Conservation (phyloP, 2,329 filamentous ascomycete genomes). For the Lecanicillium sp. region DNA sequence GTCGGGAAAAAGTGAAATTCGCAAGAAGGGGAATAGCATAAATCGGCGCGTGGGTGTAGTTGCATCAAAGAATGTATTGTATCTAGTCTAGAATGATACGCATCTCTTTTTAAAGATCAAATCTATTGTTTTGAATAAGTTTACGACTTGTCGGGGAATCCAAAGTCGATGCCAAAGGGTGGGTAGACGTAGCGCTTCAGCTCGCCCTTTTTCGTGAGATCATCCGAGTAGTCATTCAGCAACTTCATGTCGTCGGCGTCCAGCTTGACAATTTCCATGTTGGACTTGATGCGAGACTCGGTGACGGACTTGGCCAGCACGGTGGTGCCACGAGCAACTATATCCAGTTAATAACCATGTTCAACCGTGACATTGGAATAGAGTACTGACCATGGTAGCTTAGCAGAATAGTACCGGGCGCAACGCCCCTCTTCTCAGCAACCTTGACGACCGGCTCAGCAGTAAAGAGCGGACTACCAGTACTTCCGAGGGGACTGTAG, state of each 20-base stretch:
- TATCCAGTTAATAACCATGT: neutral
- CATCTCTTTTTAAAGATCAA: too few species aligned
- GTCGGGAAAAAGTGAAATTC: neutral
- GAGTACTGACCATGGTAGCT: conserved; percentile 59
- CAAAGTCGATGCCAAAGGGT: conserved; percentile 59
- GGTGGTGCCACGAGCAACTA: conserved; percentile 59
- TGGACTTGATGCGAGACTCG: conserved; percentile 59
- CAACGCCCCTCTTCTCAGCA: conserved; percentile 54
- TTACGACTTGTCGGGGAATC: conserved; percentile 59
- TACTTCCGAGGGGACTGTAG: conserved; percentile 59
- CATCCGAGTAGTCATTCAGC: conserved; percentile 45
- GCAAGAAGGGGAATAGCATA: neutral
- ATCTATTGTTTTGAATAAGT: conserved; percentile 4
- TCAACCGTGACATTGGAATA: neutral
- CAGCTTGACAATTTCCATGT: conserved; percentile 58
- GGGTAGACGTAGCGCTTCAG: conserved; percentile 59
- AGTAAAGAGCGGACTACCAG: conserved; percentile 55
- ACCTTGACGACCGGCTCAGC: conserved; percentile 55
- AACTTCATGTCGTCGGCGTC: conserved; percentile 55
- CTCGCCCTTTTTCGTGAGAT: conserved; percentile 40
- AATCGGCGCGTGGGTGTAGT: neutral
- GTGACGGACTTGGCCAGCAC: conserved; percentile 69
- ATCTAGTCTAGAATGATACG: neutral
- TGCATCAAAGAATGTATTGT: neutral
- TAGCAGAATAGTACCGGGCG: conserved; percentile 55